Conservation (phyloP, 371 early-diverging fungal genomes). For the Capillidium heterosporum region DNA sequence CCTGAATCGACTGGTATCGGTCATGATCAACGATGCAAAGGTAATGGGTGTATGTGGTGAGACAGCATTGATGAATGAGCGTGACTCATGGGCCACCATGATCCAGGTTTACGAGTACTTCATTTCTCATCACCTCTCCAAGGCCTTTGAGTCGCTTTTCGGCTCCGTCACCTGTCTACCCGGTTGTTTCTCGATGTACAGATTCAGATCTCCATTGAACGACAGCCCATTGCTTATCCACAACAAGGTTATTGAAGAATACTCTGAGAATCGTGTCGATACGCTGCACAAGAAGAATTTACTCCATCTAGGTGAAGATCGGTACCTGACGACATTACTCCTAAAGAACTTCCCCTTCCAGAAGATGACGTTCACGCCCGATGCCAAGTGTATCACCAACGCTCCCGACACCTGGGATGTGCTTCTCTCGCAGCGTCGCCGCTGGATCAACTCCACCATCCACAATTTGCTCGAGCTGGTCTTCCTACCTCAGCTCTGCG, state of each 20-base stretch:
- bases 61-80: slow-evolving; percentile 75
- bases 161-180: slow-evolving; percentile 93
- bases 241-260: slow-evolving; percentile 77
- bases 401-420: slow-evolving; percentile 92
- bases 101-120: slow-evolving; percentile 98
- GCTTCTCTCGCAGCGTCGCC: slow-evolving; percentile 70
- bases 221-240: slow-evolving; percentile 73
- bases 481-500: slow-evolving; percentile 72
- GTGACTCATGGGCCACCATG: slow-evolving; percentile 85
- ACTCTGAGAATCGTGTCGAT: slow-evolving; percentile 81
- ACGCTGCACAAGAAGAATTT: slow-evolving; percentile 94
- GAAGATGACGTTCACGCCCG: slow-evolving; percentile 89
- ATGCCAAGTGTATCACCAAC: slow-evolving; percentile 89
- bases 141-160: slow-evolving; percentile 99
- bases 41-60: slow-evolving; percentile 90
- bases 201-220: slow-evolving; percentile 66
- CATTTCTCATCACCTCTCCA: slow-evolving; percentile 94
- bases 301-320: slow-evolving; percentile 69
- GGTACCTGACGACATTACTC: slow-evolving; percentile 91
- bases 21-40: slow-evolving; percentile 73
- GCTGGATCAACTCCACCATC: slow-evolving; percentile 98
- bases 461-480: slow-evolving; percentile 91
- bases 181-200: slow-evolving; percentile 93
- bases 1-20: slow-evolving; percentile 66
- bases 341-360: slow-evolving; percentile 96